Evolutionary conservation across 2,329 filamentous ascomycete species (phyloP), one percentile per base, ranked within the genome.

Genomic region (Fusarium irregulare): DNA sequence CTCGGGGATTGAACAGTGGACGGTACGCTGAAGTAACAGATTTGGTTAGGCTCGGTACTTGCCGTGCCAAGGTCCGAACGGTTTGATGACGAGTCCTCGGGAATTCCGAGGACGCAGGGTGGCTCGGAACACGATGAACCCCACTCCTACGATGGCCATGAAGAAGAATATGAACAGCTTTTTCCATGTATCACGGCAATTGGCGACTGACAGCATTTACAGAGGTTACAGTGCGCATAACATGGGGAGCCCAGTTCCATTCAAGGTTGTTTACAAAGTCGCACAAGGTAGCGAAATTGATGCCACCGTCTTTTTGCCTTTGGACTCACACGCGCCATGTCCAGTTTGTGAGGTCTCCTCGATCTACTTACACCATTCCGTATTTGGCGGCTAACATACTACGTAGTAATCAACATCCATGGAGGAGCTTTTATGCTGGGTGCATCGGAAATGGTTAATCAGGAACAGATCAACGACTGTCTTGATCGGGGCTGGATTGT

Each of bases 341-440:
- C 37, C 59, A 13, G 13, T 64, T 16, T 0, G 61, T 64, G 16
- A 46, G 57, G 57, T 44, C 0, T 23, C n/a, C 13, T 18, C 18
- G 10, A 21, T 41, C 25, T 16, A 14, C 12, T 0, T 21, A 11
- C 4, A 18, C 6, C 4, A 2, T 3, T 2, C 7, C 3, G 6
- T 9, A 12, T 20, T 14, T 12, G 4, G 14, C 3, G 4, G 12
- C 30, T 56, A 47, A 56, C 6, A 20, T 8, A 18, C 12, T 5
- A 3, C 16, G 2, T 8, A 61, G 60, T 62, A 11, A 25, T 63
- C 4, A 63, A 63, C 4, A 63, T 63, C 1, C 60, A 63, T 6
- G 60, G 60, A 1, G 60, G 60, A 18, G 60, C 60, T 25, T 63
- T 63, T 8, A 63, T 63, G 60, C 58, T 63, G 0, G 60, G 60